These are phyloP conservation scores for Colletotrichum euphorbiae DNA, from an alignment of 2,329 filamentous ascomycete species.

Conservation along the genomic window DNA sequence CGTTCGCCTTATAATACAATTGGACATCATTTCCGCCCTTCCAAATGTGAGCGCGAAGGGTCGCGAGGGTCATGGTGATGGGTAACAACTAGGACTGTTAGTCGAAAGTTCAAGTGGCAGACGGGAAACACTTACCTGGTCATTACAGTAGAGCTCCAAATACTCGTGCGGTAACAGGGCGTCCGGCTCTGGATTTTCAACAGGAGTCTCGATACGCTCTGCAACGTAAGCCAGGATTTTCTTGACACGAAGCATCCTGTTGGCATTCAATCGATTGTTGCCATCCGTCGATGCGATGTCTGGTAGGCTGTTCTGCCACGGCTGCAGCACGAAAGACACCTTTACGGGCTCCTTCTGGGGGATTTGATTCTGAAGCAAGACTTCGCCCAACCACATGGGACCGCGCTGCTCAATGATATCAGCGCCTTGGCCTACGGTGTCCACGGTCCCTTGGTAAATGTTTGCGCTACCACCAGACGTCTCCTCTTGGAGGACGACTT, in stretches of 20 bases:
- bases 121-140: constrained; percentile 72
- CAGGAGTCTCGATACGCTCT: constrained; percentile 85
- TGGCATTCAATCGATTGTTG: constrained; percentile 93
- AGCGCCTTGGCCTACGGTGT: constrained; percentile 78
- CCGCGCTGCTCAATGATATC: constrained; percentile 87
- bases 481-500: constrained; percentile 77
- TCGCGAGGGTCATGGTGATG: constrained; percentile 91
- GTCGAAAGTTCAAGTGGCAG: background rate
- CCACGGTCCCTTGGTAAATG: constrained; percentile 90
- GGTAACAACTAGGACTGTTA: constrained; percentile 67
- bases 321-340: constrained; percentile 92
- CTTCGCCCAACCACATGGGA: constrained; percentile 92
- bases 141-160: constrained; percentile 93
- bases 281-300: constrained; percentile 80
- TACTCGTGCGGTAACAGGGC: constrained; percentile 88
- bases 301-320: constrained; percentile 80
- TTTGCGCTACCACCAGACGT: constrained; percentile 79
- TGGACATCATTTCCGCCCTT: constrained; percentile 93
- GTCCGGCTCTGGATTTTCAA: constrained; percentile 68
- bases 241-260: constrained; percentile 93
- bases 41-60: constrained; percentile 92
- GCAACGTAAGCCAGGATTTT: constrained; percentile 95
- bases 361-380: constrained; percentile 84
- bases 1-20: constrained; percentile 91
- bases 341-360: constrained; percentile 93